A percentile compares a stretch with the other conserved stretches of the same genome.
Conservation (phyloP, 78 protist genomes). For the slime mould (Dictyostelium discoideum) region DNA sequence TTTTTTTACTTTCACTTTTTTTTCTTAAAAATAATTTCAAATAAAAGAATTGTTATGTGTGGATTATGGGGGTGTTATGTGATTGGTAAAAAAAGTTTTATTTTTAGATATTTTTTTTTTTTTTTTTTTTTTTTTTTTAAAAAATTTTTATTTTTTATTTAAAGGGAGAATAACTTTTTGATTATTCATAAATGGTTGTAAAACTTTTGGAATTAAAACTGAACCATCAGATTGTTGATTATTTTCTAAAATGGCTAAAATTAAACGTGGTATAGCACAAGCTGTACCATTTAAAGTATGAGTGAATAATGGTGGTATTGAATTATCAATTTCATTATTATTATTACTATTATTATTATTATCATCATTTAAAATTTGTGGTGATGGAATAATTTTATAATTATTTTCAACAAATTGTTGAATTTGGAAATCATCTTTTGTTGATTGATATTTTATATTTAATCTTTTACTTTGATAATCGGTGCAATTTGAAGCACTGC, state of each 20-base stretch:
- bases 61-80: too few species aligned
- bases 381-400: neutral
- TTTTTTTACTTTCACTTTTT: too few species aligned
- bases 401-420: neutral
- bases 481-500: conserved; percentile 88
- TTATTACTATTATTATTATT: too few species aligned
- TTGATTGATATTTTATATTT: conserved; percentile 18
- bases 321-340: too few species aligned
- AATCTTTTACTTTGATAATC: conserved; percentile 92
- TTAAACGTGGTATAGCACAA: conserved; percentile 89
- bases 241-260: conserved; percentile 90
- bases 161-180: conserved; percentile 42
- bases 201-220: conserved; percentile 78
- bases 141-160: neutral
- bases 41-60: too few species aligned
- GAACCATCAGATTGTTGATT: conserved; percentile 85
- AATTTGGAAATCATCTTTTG: neutral
- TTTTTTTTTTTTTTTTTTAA: neutral
- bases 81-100: too few species aligned
- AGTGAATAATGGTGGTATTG: neutral
- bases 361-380: neutral
- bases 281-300: conserved; percentile 97
- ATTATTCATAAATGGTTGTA: conserved; percentile 75
- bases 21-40: too few species aligned
- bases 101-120: neutral